These are phyloP conservation scores for Syzygium grande DNA, from an alignment of 345 rosid genomes.

Conservation along the genomic window DNA sequence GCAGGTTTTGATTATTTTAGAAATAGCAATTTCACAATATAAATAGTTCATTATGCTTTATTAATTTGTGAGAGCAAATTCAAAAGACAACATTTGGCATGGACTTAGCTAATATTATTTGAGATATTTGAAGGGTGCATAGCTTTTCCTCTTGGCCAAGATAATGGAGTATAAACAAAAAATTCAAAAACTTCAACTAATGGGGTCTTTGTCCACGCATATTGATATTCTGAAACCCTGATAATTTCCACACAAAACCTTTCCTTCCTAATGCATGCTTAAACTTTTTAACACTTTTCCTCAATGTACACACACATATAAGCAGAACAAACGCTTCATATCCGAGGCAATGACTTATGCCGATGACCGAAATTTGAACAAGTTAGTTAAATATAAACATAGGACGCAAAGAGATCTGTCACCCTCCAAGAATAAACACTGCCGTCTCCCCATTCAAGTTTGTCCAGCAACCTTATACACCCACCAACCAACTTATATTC, in stretches of 20 bases:
- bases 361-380: not conserved
- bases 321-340: not conserved
- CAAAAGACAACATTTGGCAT: not conserved
- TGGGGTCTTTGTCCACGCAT: not conserved
- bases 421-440: not conserved
- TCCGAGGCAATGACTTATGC: not conserved
- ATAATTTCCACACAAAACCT: not conserved
- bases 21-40: not conserved
- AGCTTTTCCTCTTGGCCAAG: not conserved
- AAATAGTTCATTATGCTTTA: not conserved
- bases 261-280: not conserved
- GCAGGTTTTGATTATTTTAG: not conserved
- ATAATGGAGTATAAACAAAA: not conserved
- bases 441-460: not conserved
- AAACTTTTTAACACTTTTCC: not conserved
- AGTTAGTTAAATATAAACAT: not conserved
- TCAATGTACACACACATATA: not conserved
- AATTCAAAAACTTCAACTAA: not conserved
- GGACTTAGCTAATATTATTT: not conserved
- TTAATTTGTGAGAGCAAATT: not conserved
- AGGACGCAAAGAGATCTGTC: not conserved
- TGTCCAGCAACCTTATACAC: not conserved
- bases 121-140: not conserved
- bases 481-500: not conserved
- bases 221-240: fast-evolving